phyloP scores from a whole-genome alignment of 805 yeast species.

The Nakazawaea ambrosiae region DNA sequence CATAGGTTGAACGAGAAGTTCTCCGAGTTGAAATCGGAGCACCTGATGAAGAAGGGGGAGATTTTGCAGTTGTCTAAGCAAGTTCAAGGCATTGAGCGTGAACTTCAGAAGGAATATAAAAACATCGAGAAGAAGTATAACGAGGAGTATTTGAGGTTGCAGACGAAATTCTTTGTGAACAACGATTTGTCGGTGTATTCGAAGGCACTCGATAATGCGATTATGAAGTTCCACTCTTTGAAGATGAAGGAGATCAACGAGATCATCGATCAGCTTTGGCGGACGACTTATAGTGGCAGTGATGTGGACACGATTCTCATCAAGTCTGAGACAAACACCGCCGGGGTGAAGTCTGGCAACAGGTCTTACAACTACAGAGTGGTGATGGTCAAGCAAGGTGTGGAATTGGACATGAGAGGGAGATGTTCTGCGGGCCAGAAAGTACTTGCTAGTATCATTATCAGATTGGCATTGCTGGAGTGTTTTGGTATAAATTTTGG shows the following conservation, averaged over 20 bases:
- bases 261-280: slow-evolving; percentile 89
- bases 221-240: slow-evolving; percentile 83
- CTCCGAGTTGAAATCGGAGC: slow-evolving; percentile 48
- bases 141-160: slow-evolving; percentile 66
- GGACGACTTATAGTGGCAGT: slow-evolving; percentile 86
- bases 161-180: slow-evolving; percentile 66
- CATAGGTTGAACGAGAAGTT: slow-evolving; percentile 40
- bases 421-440: slow-evolving; percentile 98
- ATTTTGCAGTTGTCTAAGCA: slow-evolving; percentile 77
- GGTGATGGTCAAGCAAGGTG: slow-evolving; percentile 88
- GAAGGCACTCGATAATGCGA: slow-evolving; percentile 84
- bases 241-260: slow-evolving; percentile 92
- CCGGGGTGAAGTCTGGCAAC: slow-evolving; percentile 34
- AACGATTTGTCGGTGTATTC: slow-evolving; percentile 79
- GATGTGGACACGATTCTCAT: slow-evolving; percentile 90
- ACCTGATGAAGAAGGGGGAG: slow-evolving; percentile 81
- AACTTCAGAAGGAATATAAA: slow-evolving; percentile 63
- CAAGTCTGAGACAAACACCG: slow-evolving; percentile 62
- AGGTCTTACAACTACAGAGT: slow-evolving; percentile 88
- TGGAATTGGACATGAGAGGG: slow-evolving; percentile 96
- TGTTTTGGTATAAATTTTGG: slow-evolving; percentile 95
- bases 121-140: slow-evolving; percentile 59
- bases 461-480: slow-evolving; percentile 87
- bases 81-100: slow-evolving; percentile 43
- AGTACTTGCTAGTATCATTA: slow-evolving; percentile 86